Percentiles rank a stretch among this genome's conserved stretches.
Conservation (phyloP, 2,329 filamentous ascomycete species). For the Colletotrichum acutatum region DNA sequence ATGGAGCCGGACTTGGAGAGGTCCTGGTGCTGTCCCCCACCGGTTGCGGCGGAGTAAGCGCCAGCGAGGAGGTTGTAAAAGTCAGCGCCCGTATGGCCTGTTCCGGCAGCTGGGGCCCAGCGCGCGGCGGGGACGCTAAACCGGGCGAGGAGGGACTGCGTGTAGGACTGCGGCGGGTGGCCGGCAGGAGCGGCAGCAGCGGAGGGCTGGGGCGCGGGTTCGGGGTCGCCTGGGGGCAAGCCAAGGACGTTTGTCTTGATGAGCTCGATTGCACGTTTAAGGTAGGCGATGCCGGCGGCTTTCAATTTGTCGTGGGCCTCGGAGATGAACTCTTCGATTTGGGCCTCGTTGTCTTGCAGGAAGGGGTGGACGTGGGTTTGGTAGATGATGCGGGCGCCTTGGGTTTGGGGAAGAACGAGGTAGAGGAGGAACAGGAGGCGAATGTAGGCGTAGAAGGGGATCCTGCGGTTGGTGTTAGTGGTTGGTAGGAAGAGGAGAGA, state of each 20-base stretch:
- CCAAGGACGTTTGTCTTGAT: conserved; percentile 84
- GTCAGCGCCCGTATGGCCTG: conserved; percentile 64
- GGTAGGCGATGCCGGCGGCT: conserved; percentile 79
- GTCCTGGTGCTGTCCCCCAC: conserved; percentile 53
- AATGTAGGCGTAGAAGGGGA: conserved; percentile 94
- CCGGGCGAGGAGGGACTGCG: conserved; percentile 82
- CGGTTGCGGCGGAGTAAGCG: conserved; percentile 73
- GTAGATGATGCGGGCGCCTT: conserved; percentile 89
- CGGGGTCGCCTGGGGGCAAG: conserved; percentile 67
- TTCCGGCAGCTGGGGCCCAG: conserved; percentile 59
- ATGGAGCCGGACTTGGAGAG: conserved; percentile 50
- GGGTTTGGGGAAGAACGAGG: conserved; percentile 96
- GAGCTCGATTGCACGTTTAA: conserved; percentile 76
- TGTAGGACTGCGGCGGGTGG: conserved; percentile 68
- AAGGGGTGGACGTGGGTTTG: conserved; percentile 88
- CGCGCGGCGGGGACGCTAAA: conserved; percentile 84
- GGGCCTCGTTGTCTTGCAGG: conserved; percentile 84
- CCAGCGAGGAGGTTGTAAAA: conserved; percentile 83
- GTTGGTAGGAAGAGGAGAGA: neutral
- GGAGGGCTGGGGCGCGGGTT: conserved; percentile 52
- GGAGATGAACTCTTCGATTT: conserved; percentile 92
- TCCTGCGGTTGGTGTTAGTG: conserved; percentile 56
- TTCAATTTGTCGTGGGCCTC: conserved; percentile 82
- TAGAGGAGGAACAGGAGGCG: conserved; percentile 90
- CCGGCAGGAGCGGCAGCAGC: conserved; percentile 50